Percentiles rank a stretch among this genome's conserved stretches.
These are phyloP conservation scores for Wickerhamomyces ciferrii DNA, from an alignment of 805 yeast species.

Conservation along the genomic window DNA sequence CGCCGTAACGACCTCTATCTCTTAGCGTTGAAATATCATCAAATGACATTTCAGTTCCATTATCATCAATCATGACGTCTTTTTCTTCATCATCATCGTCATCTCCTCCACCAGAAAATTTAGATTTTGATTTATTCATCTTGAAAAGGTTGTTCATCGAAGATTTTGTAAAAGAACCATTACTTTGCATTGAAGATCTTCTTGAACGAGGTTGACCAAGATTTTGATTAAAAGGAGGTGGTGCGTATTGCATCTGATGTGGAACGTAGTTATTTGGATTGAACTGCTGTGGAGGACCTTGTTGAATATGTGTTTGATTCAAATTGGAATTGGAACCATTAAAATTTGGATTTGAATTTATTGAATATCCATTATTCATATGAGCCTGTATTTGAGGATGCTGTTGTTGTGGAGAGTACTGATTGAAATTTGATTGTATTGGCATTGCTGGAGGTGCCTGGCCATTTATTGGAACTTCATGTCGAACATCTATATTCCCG, in stretches of 20 bases:
- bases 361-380: background rate
- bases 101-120: conserved; percentile 24
- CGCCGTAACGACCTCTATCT: conserved; percentile 64
- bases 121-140: conserved; percentile 8
- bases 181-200: conserved; percentile 15
- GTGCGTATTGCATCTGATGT: conserved; percentile 1
- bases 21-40: conserved; percentile 59
- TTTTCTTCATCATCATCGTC: conserved; percentile 33
- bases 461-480: conserved; percentile 31
- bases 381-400: conserved; percentile 11
- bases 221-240: background rate
- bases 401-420: conserved; percentile 5
- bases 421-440: background rate
- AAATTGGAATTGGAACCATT: conserved; percentile 4
- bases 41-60: conserved; percentile 42
- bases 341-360: conserved; percentile 1
- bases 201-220: conserved; percentile 8
- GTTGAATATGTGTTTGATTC: conserved; percentile 12
- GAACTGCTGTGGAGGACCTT: conserved; percentile 9
- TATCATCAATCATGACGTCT: conserved; percentile 24
- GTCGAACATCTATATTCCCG: conserved; percentile 39
- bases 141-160: conserved; percentile 5
- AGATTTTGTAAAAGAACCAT: conserved; percentile 2
- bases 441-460: conserved; percentile 1
- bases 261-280: background rate